Evolutionary conservation across 306 rosid species (phyloP), one percentile per base, ranked within the genome.

Genomic region (Inga laurina): DNA sequence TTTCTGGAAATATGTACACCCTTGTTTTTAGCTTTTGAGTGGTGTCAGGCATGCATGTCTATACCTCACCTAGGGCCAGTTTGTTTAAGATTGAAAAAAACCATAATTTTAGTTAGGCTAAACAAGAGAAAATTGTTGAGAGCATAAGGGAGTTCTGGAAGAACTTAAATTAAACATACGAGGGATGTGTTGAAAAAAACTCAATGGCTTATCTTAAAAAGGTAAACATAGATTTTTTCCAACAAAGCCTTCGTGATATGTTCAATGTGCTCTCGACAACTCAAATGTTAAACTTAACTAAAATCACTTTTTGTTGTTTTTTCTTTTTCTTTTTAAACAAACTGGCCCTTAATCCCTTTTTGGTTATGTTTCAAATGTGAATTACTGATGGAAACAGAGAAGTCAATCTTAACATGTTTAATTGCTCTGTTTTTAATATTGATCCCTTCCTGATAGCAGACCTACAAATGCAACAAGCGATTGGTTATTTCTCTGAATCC

Each of bases 401-500:
- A 59, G 32, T 78, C 18, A 75, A 66, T 72, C 44, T 65, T 64
- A 24, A 61, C 16, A 21, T 71, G 66, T n/a, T 45, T 30, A 3
- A 74, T 62, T 65, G 41, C 54, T 45, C 6, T 52, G 39, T 44
- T 64, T 32, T 24, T 72, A 49, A 24, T 49, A 30, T 82, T 78
- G 11, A n/a, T 71, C 59, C 39, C 22, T 78, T 64, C 62, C 66
- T 81, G 37, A 59, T 75, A 78, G 77, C 82, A 90, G 92, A 85
- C 86, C 10, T 88, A 85, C 78, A 82, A 75, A n/a, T 44, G 83
- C 89, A 84, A 90, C 74, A 87, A 75, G 68, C 78, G 68, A n/a
- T 10, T 71, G 77, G 87, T 88, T 69, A 65, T 90, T 79, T 74
- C 90, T 79, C 79, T 87, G 83, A 83, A 81, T 68, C 92, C 92